phyloP scores from a whole-genome alignment of 768 basidiomycete species.

The Tremella fuciformis region DNA sequence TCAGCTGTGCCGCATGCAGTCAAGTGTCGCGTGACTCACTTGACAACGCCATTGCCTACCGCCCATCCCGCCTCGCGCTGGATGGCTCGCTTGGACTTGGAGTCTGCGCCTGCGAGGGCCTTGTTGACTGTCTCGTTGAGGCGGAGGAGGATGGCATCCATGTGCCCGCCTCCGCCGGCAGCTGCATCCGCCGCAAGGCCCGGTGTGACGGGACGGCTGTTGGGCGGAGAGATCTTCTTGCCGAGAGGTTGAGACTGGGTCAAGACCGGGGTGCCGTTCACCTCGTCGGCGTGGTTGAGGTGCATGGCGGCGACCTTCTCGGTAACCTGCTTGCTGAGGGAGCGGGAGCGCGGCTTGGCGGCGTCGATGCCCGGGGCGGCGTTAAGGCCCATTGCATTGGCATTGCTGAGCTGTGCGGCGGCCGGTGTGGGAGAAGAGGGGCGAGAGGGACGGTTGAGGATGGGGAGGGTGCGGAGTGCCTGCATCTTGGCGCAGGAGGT shows the following conservation, averaged over 20 bases:
- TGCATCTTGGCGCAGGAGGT: slow-evolving; percentile 38
- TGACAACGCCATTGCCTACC: slow-evolving; percentile 48
- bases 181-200: slow-evolving; percentile 18
- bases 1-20: background rate
- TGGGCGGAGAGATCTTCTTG: slow-evolving; percentile 36
- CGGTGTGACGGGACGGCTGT: slow-evolving; percentile 41
- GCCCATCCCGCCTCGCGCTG: slow-evolving; percentile 46
- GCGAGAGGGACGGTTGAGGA: slow-evolving; percentile 50
- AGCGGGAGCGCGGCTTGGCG: slow-evolving; percentile 36
- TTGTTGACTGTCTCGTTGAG: slow-evolving; percentile 51
- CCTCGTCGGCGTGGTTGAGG: slow-evolving; percentile 17
- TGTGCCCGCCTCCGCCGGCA: slow-evolving; percentile 35
- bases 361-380: slow-evolving; percentile 8
- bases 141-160: slow-evolving; percentile 48
- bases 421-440: slow-evolving; percentile 49
- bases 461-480: slow-evolving; percentile 48
- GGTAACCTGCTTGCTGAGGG: slow-evolving; percentile 37
- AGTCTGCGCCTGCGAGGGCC: slow-evolving; percentile 46
- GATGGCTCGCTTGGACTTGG: slow-evolving; percentile 45
- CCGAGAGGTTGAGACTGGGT: slow-evolving; percentile 21
- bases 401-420: slow-evolving; percentile 30
- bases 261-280: slow-evolving; percentile 13
- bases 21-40: slow-evolving; percentile 25
- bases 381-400: slow-evolving; percentile 23
- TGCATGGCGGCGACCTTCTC: slow-evolving; percentile 34